These are phyloP conservation scores for Ophiostoma tasmaniense DNA, from an alignment of 2,329 filamentous ascomycete genomes.

Conservation along the genomic window DNA sequence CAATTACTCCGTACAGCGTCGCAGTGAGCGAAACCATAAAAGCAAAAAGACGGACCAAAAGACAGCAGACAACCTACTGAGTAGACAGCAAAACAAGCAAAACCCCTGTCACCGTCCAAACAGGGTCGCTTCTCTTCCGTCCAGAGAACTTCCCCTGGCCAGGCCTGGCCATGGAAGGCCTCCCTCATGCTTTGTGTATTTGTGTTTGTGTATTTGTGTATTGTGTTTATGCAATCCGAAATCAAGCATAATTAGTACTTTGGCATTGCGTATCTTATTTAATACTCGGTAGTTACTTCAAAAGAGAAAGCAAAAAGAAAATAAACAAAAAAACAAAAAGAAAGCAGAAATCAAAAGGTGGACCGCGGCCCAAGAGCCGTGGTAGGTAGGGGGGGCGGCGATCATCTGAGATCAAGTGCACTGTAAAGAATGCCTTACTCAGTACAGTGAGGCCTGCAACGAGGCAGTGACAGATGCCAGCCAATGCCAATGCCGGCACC, in stretches of 20 bases:
- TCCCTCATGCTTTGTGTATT: not conserved
- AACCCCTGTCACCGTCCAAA: constrained; percentile 3
- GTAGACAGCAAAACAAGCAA: no score
- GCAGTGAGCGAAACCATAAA: not conserved
- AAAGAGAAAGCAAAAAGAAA: not conserved
- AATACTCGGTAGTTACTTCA: no score
- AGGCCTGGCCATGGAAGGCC: not conserved
- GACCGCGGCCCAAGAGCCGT: not conserved
- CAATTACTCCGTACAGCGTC: not conserved
- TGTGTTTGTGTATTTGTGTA: not conserved
- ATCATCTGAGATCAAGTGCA: constrained; percentile 26
- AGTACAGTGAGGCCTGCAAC: not conserved
- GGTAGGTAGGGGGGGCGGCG: constrained; percentile 17
- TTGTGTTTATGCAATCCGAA: no score
- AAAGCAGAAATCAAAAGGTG: not conserved
- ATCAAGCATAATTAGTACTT: no score
- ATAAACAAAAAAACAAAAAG: not conserved
- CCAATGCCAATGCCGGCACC: no score
- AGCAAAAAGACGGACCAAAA: no score
- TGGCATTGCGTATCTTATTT: no score
- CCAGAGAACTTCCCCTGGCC: not conserved
- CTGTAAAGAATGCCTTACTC: no score
- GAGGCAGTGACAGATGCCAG: not conserved
- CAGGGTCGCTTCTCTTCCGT: constrained; percentile 1
- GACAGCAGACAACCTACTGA: no score